Evolutionary conservation across 306 rosid genomes (phyloP).

Genomic region (Lathyrus aphaca): DNA sequence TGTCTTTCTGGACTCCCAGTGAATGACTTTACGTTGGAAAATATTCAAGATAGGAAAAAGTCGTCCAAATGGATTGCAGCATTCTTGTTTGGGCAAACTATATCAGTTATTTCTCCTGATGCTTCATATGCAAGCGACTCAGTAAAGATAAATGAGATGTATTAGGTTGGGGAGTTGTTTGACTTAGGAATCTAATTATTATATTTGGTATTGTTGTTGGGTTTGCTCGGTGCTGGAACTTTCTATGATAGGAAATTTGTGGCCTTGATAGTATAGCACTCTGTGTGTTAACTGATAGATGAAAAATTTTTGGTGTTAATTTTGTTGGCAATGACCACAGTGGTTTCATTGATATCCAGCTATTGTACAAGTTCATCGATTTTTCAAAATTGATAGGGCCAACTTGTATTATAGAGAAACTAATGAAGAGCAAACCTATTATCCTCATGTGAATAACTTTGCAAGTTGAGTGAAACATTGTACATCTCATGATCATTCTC

Average conservation of each 20-base stretch:
- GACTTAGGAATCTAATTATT: constrained; percentile 90
- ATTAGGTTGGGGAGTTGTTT: constrained; percentile 79
- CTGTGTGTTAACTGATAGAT: too few relatives aligned
- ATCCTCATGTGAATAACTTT: constrained; percentile 97
- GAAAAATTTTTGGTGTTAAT: too few relatives aligned
- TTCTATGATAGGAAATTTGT: too few relatives aligned
- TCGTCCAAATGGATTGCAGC: constrained; percentile 53
- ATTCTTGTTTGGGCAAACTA: constrained; percentile 61
- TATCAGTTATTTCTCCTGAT: constrained; percentile 60
- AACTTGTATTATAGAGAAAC: constrained; percentile 80
- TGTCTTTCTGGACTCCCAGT: constrained; percentile 46
- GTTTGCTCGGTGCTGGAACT: constrained; percentile 84
- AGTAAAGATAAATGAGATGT: constrained; percentile 57
- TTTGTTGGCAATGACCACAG: too few relatives aligned
- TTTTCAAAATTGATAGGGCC: constrained; percentile 89
- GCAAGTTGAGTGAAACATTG: constrained; percentile 36
- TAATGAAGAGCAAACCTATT: constrained; percentile 89
- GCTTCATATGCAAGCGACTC: constrained; percentile 63
- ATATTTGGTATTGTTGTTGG: constrained; percentile 67
- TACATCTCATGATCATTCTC: too few relatives aligned
- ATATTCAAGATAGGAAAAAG: constrained; percentile 49
- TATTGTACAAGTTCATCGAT: constrained; percentile 76
- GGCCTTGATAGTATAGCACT: too few relatives aligned
- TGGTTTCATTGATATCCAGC: constrained; percentile 56
- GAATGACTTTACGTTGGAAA: constrained; percentile 41